Conservation (phyloP, 1,139 yeast genomes). For the Sugiyamaella xylanicola region DNA sequence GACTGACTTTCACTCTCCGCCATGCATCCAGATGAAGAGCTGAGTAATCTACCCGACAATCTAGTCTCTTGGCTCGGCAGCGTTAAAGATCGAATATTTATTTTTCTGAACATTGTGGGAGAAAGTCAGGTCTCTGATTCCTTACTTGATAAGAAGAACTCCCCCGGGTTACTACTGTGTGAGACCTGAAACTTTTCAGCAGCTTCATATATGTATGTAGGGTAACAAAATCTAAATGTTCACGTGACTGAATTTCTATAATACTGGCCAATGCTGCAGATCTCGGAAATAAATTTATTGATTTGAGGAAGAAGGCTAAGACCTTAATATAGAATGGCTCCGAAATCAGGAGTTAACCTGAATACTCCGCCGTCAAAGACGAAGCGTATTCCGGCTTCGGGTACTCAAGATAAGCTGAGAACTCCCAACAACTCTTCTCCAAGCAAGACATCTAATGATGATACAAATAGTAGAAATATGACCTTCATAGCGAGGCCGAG, state of each 20-base stretch:
- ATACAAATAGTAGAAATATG: constrained; percentile 1
- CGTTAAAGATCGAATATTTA: not conserved
- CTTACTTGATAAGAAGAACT: too few relatives aligned
- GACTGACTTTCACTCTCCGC: not conserved
- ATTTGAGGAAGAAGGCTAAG: too few relatives aligned
- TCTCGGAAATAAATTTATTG: too few relatives aligned
- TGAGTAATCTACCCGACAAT: not conserved
- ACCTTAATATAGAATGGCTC: constrained; percentile 7
- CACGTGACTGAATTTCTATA: too few relatives aligned
- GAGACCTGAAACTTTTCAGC: not conserved
- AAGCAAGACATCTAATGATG: constrained; percentile 17
- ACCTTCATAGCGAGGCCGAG: constrained; percentile 60
- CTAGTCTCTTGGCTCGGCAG: not conserved
- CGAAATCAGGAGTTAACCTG: constrained; percentile 24
- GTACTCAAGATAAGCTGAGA: constrained; percentile 10
- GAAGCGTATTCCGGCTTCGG: constrained; percentile 20
- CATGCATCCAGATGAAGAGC: not conserved
- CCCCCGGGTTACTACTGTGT: too few relatives aligned
- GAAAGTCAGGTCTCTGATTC: not conserved
- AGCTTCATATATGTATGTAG: not conserved
- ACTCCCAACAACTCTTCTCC: constrained; percentile 3
- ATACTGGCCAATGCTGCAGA: too few relatives aligned
- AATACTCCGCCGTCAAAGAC: constrained; percentile 28
- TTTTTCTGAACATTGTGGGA: not conserved
- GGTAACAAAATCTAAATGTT: too few relatives aligned